These are phyloP conservation scores for Chenopodium quinoa DNA, from an alignment of 148 eudicot genomes.

Conservation along the genomic window DNA sequence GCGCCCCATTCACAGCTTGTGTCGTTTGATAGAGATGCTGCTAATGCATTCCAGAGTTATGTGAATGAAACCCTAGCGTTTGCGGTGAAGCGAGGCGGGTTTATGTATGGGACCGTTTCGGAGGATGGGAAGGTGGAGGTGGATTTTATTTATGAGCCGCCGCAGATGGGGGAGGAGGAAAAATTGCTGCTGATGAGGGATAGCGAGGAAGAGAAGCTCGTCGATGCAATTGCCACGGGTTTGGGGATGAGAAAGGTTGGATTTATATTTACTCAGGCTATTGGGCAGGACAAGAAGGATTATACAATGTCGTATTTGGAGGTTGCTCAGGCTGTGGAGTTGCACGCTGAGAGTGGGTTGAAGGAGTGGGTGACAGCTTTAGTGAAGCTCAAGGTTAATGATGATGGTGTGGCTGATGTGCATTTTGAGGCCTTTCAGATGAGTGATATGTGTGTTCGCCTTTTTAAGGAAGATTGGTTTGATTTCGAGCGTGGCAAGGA, in stretches of 20 bases:
- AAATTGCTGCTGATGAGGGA: conserved; percentile 60
- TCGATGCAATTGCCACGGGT: conserved; percentile 75
- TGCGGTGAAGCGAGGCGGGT: conserved; percentile 76
- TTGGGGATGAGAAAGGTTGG: conserved; percentile 92
- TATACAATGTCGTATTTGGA: conserved; percentile 78
- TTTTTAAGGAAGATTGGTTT: conserved; percentile 93
- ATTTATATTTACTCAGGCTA: conserved; percentile 85
- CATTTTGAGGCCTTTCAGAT: conserved; percentile 98
- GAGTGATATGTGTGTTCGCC: conserved; percentile 93
- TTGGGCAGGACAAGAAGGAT: conserved; percentile 68
- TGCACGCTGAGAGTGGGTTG: conserved; percentile 76
- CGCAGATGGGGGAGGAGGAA: conserved; percentile 78
- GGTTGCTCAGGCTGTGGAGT: conserved; percentile 77
- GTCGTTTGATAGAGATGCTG: conserved; percentile 83
- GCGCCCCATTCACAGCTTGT: conserved; percentile 71
- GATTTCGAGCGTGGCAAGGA: conserved; percentile 47
- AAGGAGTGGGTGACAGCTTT: conserved; percentile 97
- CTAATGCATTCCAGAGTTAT: conserved; percentile 78
- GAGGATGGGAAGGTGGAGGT: conserved; percentile 79
- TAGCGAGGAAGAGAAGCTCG: conserved; percentile 71
- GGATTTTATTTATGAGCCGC: conserved; percentile 89
- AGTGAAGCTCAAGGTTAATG: conserved; percentile 88
- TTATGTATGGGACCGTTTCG: conserved; percentile 87
- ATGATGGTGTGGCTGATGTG: conserved; percentile 81
- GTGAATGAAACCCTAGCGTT: conserved; percentile 74